Base-by-base conservation (phyloP, 2,329 filamentous ascomycete genomes). In the Pseudocercospora pini-densiflorae region DNA sequence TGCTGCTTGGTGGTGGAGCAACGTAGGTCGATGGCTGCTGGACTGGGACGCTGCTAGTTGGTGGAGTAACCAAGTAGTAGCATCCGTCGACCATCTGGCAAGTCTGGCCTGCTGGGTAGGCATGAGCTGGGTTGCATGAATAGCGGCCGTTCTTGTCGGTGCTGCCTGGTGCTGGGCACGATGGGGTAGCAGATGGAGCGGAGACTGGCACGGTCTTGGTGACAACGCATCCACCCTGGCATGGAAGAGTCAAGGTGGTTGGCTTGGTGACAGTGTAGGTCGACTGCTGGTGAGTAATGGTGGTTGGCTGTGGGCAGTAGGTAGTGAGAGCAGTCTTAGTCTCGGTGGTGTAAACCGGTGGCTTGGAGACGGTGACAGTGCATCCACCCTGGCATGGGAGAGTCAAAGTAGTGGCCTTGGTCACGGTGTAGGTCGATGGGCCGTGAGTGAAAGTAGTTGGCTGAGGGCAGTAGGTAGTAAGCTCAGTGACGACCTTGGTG, bases 381-480 rank as follows among this genome's bases (percentile, higher is more conserved):
- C 68, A 71, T 6, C 63, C 65, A 14, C 61, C 65, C 31, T 49
- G 45, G 62, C 65, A 65, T 60, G 72, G 69, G 61, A 74, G 68
- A 19, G 70, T 73, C n/a, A 75, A 54, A 8, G 71, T 75, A 21
- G 74, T 74, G 6, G 73, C 63, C n/a, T 66, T 62, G 71, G 88
- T 88, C 81, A 92, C 83, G 74, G 86, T 90, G 85, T 90, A 91
- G 81, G 89, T 91, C 79, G 85, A 83, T 80, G 80, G 83, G 77
- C 85, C 86, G 82, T 90, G 84, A 76, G 85, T 86, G 80, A 92
- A 80, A 74, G 83, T 79, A 74, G 90, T 92, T 71, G 90, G 79
- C 72, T 67, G 83, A 23, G 90, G 89, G 88, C 91, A 93, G 87
- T 85, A 92, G 77, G 90, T 93, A 81, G 86, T 88, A 83, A 70